These are phyloP conservation scores for Sarocladiaceae sp. DNA, from an alignment of 2,329 filamentous ascomycete species.

Conservation along the genomic window DNA sequence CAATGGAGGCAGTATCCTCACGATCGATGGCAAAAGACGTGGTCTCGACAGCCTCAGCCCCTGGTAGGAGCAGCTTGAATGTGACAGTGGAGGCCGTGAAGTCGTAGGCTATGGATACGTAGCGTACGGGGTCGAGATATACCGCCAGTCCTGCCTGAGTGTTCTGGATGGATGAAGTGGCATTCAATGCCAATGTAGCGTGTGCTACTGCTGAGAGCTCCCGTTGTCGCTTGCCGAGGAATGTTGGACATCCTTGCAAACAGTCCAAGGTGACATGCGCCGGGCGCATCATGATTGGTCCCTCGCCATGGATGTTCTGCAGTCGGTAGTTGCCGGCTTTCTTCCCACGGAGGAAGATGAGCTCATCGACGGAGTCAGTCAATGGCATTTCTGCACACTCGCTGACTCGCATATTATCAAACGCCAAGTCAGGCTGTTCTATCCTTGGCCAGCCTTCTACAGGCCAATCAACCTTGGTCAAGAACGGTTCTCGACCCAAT, in stretches of 20 bases:
- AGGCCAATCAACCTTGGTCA: slow-evolving; percentile 24
- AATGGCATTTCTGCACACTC: neutral
- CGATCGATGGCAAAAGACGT: neutral
- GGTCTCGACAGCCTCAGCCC: neutral
- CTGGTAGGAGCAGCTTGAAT: neutral
- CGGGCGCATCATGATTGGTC: neutral
- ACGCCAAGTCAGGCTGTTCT: slow-evolving; percentile 1
- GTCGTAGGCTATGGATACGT: neutral
- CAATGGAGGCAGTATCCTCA: neutral
- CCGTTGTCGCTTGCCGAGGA: slow-evolving; percentile 11
- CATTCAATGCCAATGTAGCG: neutral
- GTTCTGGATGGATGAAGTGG: neutral
- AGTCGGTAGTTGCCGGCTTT: slow-evolving; percentile 6
- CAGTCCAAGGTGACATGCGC: neutral
- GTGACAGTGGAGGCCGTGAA: neutral
- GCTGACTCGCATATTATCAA: neutral
- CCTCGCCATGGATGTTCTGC: neutral
- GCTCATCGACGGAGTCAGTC: neutral
- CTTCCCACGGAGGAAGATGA: slow-evolving; percentile 8
- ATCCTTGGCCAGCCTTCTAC: slow-evolving; percentile 9
- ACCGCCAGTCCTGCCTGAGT: neutral
- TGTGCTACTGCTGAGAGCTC: neutral
- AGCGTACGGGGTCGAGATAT: neutral
- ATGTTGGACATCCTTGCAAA: neutral
- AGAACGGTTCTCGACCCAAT: slow-evolving; percentile 40